These are phyloP conservation scores for Colletotrichum limetticola DNA, from an alignment of 2,329 filamentous ascomycete species.

Conservation along the genomic window DNA sequence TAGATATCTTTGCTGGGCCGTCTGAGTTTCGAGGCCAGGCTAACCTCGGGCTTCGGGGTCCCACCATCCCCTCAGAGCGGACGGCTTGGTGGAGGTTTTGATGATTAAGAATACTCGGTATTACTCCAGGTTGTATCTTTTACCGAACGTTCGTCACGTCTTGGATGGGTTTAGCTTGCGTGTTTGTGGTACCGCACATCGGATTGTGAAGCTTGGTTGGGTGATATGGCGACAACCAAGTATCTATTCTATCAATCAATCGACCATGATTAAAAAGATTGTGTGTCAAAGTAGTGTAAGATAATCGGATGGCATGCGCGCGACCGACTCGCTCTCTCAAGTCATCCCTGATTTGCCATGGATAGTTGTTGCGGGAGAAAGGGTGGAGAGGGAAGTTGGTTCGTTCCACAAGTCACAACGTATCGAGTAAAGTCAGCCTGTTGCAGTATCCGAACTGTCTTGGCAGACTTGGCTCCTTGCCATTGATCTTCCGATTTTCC, in stretches of 20 bases:
- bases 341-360: not conserved
- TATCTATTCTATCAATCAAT: not conserved
- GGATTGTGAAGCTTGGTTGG: not conserved
- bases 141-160: not conserved
- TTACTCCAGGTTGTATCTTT: not conserved
- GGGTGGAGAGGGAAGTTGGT: not conserved
- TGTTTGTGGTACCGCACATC: not conserved
- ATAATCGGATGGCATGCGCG: not conserved
- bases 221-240: not conserved
- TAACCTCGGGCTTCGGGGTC: not conserved
- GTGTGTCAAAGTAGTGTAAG: not conserved
- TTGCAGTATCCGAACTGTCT: not conserved
- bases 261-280: not conserved
- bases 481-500: not conserved
- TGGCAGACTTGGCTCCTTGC: not conserved
- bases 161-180: not conserved
- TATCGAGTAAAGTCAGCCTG: not conserved
- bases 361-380: not conserved
- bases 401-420: not conserved
- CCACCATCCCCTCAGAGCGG: not conserved
- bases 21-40: conserved; percentile 8
- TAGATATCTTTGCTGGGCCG: not conserved
- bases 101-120: not conserved
- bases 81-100: not conserved
- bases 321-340: not conserved